Conservation (phyloP, 2,329 filamentous ascomycete species). For the Hymenoscyphus albidus region DNA sequence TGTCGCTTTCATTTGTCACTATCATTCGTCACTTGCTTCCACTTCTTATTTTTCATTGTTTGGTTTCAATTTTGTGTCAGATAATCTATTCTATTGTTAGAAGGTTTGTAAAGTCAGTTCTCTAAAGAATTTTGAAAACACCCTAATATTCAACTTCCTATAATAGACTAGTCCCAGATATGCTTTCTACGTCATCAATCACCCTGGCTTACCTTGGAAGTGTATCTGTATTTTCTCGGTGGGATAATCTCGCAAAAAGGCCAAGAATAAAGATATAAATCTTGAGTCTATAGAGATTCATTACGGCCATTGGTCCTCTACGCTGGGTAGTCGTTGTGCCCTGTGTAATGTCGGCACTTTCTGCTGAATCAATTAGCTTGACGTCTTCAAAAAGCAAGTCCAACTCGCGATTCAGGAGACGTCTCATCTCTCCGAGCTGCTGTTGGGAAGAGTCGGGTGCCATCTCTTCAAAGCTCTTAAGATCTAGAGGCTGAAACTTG, state of each 20-base stretch:
- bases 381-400: neutral
- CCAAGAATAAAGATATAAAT: neutral
- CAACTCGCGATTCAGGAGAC: neutral
- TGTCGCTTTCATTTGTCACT: no score
- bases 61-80: no score
- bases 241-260: neutral
- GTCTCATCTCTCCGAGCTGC: constrained; percentile 4
- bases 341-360: neutral
- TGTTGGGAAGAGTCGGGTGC: neutral
- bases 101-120: no score
- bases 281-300: neutral
- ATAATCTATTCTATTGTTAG: no score
- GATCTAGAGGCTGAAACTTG: neutral
- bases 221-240: neutral
- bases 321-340: neutral
- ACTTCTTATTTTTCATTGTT: no score
- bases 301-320: neutral
- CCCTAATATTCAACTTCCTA: no score
- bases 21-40: no score
- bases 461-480: neutral
- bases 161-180: no score
- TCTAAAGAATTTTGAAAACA: no score
- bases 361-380: neutral
- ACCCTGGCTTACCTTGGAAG: neutral
- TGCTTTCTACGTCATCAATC: no score